A percentile compares a stretch with the other conserved stretches of the same genome.
These are phyloP conservation scores for Tuctoria greenei DNA, from an alignment of 176 grass and related monocot genomes.

Conservation along the genomic window DNA sequence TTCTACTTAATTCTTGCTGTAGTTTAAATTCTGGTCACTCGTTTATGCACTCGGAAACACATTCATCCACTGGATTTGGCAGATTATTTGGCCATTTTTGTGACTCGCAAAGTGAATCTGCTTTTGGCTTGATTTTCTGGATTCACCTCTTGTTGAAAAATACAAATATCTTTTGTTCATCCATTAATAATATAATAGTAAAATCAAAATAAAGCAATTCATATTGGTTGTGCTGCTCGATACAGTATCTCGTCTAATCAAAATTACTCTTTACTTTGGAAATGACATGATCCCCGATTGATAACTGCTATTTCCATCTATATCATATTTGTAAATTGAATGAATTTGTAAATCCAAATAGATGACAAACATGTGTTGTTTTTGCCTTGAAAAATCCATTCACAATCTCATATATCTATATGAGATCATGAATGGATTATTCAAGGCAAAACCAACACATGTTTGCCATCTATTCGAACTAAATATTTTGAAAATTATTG, in stretches of 20 bases:
- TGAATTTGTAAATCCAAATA: background rate
- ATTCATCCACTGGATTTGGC: background rate
- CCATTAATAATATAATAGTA: background rate
- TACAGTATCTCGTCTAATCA: background rate
- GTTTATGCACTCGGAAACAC: background rate
- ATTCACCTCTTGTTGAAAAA: background rate
- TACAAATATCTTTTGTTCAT: background rate
- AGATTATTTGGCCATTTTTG: background rate
- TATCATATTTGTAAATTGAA: background rate
- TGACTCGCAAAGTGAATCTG: background rate
- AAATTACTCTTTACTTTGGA: no score
- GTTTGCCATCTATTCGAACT: background rate
- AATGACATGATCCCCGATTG: background rate
- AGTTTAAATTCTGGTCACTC: background rate
- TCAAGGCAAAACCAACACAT: background rate
- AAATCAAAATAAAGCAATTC: constrained; percentile 1
- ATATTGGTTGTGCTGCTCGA: background rate
- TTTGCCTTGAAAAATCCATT: no score
- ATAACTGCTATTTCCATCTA: background rate
- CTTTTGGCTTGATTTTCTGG: constrained; percentile 7
- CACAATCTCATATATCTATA: no score
- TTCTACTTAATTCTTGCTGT: no score
- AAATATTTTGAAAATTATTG: background rate
- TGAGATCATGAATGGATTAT: no score
- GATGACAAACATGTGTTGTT: no score